A percentile compares a stretch with the other conserved stretches of the same genome.
These are phyloP conservation scores for Diaporthe amygdali DNA, from an alignment of 2,329 filamentous ascomycete species.

Conservation along the genomic window DNA sequence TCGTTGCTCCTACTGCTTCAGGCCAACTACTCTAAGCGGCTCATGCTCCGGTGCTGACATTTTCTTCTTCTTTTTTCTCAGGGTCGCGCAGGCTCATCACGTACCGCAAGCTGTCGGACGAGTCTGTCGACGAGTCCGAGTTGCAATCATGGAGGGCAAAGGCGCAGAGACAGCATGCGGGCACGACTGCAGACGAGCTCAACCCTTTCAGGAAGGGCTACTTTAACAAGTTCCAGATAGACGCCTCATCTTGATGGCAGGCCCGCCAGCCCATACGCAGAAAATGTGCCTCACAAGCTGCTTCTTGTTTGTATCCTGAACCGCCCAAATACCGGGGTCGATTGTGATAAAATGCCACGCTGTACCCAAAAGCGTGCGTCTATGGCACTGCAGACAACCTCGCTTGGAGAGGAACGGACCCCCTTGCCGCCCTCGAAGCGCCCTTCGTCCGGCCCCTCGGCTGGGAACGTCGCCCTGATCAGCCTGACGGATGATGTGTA, in stretches of 20 bases:
- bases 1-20: not conserved
- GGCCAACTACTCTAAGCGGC: not conserved
- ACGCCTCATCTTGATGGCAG: slow-evolving; percentile 21
- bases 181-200: slow-evolving; percentile 61
- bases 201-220: slow-evolving; percentile 66
- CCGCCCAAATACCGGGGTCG: not conserved
- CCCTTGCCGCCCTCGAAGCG: not conserved
- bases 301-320: not conserved
- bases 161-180: slow-evolving; percentile 38
- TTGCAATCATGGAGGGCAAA: slow-evolving; percentile 39
- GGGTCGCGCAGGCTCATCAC: slow-evolving; percentile 88
- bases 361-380: not conserved
- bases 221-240: slow-evolving; percentile 58
- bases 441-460: not conserved
- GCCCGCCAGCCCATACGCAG: not conserved
- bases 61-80: slow-evolving; percentile 38
- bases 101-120: slow-evolving; percentile 74
- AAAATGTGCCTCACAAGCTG: not conserved
- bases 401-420: not conserved
- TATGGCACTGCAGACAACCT: not conserved
- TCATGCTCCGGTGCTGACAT: not conserved
- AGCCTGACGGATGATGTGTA: not conserved
- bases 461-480: not conserved
- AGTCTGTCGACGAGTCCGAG: slow-evolving; percentile 52
- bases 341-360: not conserved